phyloP scores from a whole-genome alignment of 2,329 filamentous ascomycete genomes.

The Aspergillus alliaceus region DNA sequence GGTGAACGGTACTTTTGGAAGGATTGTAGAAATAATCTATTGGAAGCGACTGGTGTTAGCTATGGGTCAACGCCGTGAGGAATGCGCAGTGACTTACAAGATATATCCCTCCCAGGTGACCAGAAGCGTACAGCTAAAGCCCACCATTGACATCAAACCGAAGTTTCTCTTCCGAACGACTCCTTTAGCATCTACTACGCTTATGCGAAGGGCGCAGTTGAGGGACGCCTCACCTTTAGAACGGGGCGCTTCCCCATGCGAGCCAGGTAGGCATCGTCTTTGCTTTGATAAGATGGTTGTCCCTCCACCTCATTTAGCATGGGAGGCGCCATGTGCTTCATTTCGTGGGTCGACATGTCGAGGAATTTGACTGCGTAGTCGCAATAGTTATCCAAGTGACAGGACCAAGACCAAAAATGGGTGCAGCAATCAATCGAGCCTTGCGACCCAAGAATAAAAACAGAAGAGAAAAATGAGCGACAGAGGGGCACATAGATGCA shows the following conservation, averaged over 20 bases:
- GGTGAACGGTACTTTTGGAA: conserved; percentile 19
- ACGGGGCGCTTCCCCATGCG: conserved; percentile 55
- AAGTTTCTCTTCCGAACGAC: conserved; percentile 36
- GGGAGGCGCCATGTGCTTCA: conserved; percentile 12
- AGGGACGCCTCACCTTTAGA: conserved; percentile 34
- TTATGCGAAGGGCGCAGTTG: neutral
- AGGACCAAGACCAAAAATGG: too few relatives aligned
- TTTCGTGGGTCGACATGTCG: neutral
- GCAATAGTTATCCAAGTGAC: too few relatives aligned
- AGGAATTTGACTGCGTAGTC: neutral
- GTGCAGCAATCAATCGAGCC: too few relatives aligned
- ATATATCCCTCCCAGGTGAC: conserved; percentile 42
- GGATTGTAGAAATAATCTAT: conserved; percentile 20
- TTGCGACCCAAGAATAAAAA: too few relatives aligned
- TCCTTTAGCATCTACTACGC: neutral
- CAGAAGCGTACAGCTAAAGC: conserved; percentile 42
- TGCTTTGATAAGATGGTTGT: conserved; percentile 15
- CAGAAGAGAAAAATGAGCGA: too few relatives aligned
- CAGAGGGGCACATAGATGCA: too few relatives aligned
- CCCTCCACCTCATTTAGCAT: conserved; percentile 14
- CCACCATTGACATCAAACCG: conserved; percentile 41
- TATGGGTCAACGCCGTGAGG: neutral
- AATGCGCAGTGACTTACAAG: conserved; percentile 22
- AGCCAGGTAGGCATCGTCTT: conserved; percentile 48
- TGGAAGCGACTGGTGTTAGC: neutral